Percentiles rank a stretch among this genome's conserved stretches.
These are phyloP conservation scores for Talinum fruticosum DNA, from an alignment of 148 eudicot genomes.

Conservation along the genomic window DNA sequence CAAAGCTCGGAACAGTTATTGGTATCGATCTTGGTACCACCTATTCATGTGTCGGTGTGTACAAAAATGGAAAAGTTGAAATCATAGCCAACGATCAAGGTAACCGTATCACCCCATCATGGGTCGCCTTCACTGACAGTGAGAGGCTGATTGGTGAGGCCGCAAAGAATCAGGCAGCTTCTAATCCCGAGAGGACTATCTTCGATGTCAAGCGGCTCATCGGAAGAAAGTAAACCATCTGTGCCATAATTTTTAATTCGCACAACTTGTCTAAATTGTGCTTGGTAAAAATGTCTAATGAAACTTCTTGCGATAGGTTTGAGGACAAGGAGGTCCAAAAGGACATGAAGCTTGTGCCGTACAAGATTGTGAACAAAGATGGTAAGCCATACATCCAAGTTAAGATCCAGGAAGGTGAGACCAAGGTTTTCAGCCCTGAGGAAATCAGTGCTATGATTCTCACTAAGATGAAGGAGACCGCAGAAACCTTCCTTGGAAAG, in stretches of 20 bases:
- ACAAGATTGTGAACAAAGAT: slow-evolving; percentile 60
- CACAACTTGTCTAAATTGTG: not conserved
- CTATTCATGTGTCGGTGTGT: slow-evolving; percentile 68
- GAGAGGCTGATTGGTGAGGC: slow-evolving; percentile 78
- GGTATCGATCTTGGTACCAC: slow-evolving; percentile 73
- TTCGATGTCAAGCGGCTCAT: slow-evolving; percentile 73
- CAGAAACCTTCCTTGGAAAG: slow-evolving; percentile 60
- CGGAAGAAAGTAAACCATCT: slow-evolving; percentile 50
- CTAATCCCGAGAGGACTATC: slow-evolving; percentile 61
- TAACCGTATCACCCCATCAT: slow-evolving; percentile 76
- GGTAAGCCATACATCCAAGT: slow-evolving; percentile 64
- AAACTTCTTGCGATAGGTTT: slow-evolving; percentile 28
- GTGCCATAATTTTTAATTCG: not conserved
- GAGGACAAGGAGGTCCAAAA: slow-evolving; percentile 59
- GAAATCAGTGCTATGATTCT: slow-evolving; percentile 63
- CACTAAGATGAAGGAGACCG: slow-evolving; percentile 66
- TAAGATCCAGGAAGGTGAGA: slow-evolving; percentile 47
- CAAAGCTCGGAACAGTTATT: slow-evolving; percentile 65
- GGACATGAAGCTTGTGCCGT: slow-evolving; percentile 61
- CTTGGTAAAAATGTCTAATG: not conserved
- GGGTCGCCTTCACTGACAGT: slow-evolving; percentile 64
- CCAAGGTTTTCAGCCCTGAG: slow-evolving; percentile 63
- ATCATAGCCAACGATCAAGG: slow-evolving; percentile 78
- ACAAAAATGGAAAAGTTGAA: slow-evolving; percentile 60
- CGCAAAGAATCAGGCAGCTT: slow-evolving; percentile 71